phyloP scores from a whole-genome alignment of 805 yeast genomes.

The Osmozyma mogii region DNA sequence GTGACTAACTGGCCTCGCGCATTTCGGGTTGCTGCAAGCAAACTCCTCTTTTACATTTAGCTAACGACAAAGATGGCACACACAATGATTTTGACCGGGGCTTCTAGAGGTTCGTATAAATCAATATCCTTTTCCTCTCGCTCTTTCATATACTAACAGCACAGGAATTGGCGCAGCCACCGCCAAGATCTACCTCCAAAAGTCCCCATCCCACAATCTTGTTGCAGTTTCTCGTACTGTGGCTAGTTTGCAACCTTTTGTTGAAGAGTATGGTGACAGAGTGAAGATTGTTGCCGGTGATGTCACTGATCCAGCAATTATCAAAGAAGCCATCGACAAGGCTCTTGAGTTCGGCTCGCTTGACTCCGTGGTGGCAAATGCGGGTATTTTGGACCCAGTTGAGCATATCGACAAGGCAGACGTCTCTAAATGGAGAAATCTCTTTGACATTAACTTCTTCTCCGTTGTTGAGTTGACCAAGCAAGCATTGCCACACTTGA shows the following conservation, averaged over 20 bases:
- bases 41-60: too few relatives aligned
- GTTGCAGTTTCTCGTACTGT: constrained; percentile 70
- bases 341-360: constrained; percentile 50
- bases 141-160: constrained; percentile 6
- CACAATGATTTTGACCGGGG: constrained; percentile 16
- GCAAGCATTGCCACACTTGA: constrained; percentile 49
- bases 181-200: constrained; percentile 42
- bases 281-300: constrained; percentile 55
- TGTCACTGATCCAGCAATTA: constrained; percentile 36
- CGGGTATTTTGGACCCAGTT: constrained; percentile 81
- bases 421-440: constrained; percentile 48
- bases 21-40: too few relatives aligned
- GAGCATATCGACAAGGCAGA: constrained; percentile 43
- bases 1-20: too few relatives aligned
- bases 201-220: constrained; percentile 31
- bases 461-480: constrained; percentile 57
- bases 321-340: constrained; percentile 30
- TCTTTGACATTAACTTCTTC: constrained; percentile 74
- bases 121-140: constrained; percentile 52
- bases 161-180: constrained; percentile 77
- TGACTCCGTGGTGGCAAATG: constrained; percentile 66
- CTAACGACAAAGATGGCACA: too few relatives aligned
- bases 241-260: constrained; percentile 36
- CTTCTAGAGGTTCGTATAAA: constrained; percentile 17
- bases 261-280: constrained; percentile 38